These are phyloP conservation scores for Venturia pyrina DNA, from an alignment of 2,329 filamentous ascomycete genomes.

Conservation along the genomic window DNA sequence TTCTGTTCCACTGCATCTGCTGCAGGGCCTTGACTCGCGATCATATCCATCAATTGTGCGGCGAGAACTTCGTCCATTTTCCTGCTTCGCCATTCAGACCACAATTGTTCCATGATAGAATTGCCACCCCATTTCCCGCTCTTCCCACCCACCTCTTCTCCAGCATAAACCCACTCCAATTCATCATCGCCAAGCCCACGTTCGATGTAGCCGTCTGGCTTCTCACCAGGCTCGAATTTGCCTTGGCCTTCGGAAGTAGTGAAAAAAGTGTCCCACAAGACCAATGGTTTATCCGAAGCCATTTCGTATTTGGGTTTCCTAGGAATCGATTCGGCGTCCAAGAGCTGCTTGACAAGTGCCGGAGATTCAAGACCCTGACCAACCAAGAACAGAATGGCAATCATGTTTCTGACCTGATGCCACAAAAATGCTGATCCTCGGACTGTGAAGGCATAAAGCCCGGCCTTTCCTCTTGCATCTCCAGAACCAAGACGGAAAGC, in stretches of 20 bases:
- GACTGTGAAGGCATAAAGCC: slow-evolving; percentile 80
- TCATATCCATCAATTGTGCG: slow-evolving; percentile 58
- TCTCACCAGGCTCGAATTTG: slow-evolving; percentile 72
- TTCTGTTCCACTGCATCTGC: slow-evolving; percentile 11
- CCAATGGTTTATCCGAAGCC: slow-evolving; percentile 80
- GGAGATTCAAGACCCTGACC: slow-evolving; percentile 79
- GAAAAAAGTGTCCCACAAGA: slow-evolving; percentile 94
- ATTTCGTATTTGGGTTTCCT: slow-evolving; percentile 80
- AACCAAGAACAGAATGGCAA: slow-evolving; percentile 83
- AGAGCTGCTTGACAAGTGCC: slow-evolving; percentile 59
- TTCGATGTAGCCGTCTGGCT: slow-evolving; percentile 10
- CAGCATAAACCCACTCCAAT: slow-evolving; percentile 28
- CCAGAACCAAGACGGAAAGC: background rate
- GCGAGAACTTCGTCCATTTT: slow-evolving; percentile 89
- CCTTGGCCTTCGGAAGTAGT: slow-evolving; percentile 39
- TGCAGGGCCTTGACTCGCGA: slow-evolving; percentile 27
- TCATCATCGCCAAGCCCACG: slow-evolving; percentile 11
- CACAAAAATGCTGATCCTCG: slow-evolving; percentile 89
- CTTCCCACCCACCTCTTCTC: slow-evolving; percentile 19
- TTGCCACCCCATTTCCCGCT: slow-evolving; percentile 26
- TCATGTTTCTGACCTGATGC: slow-evolving; percentile 96
- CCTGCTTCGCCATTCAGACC: slow-evolving; percentile 69
- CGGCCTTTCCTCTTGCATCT: slow-evolving; percentile 27
- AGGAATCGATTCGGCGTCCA: slow-evolving; percentile 63
- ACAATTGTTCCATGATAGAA: slow-evolving; percentile 61